A percentile compares a stretch with the other conserved stretches of the same genome.
Conservation (phyloP, 495 filamentous ascomycete genomes). For the Penicillium mononematosum region DNA sequence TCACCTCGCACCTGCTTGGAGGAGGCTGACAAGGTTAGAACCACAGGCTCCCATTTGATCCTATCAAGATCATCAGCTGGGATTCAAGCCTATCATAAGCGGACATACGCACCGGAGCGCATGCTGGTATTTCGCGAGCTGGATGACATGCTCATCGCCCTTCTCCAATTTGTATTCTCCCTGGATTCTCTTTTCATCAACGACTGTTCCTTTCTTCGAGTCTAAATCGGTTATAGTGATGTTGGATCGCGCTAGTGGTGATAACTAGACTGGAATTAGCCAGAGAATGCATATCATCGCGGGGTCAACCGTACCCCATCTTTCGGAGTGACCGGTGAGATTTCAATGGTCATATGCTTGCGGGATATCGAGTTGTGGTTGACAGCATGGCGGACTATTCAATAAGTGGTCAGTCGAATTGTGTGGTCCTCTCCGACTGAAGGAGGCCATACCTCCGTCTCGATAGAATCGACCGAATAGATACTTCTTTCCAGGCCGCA, state of each 20-base stretch:
- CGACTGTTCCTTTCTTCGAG: slow-evolving; percentile 74
- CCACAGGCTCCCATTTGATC: slow-evolving; percentile 77
- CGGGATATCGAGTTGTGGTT: slow-evolving; percentile 77
- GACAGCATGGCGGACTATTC: slow-evolving; percentile 56
- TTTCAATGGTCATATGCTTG: slow-evolving; percentile 77
- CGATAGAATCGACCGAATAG: slow-evolving; percentile 67
- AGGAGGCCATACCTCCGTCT: slow-evolving; percentile 40
- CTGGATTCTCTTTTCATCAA: slow-evolving; percentile 70
- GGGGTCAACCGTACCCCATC: slow-evolving; percentile 59
- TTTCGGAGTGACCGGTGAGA: slow-evolving; percentile 61
- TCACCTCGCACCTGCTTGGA: slow-evolving; percentile 69
- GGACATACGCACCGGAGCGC: slow-evolving; percentile 43
- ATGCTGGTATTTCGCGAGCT: slow-evolving; percentile 62
- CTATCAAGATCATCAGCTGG: slow-evolving; percentile 37
- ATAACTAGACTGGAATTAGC: slow-evolving; percentile 36
- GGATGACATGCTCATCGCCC: slow-evolving; percentile 60
- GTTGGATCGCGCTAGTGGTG: slow-evolving; percentile 58
- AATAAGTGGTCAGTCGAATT: slow-evolving; percentile 9
- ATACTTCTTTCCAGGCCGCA: slow-evolving; percentile 77
- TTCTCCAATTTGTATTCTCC: slow-evolving; percentile 52
- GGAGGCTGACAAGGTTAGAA: slow-evolving; percentile 80
- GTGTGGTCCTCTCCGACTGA: slow-evolving; percentile 19
- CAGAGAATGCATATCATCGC: neutral
- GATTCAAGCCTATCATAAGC: neutral
- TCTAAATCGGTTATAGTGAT: slow-evolving; percentile 66